Percentiles rank a stretch among this genome's conserved stretches.
Conservation (phyloP, 805 yeast genomes). For the Monosporozyma aerobia region DNA sequence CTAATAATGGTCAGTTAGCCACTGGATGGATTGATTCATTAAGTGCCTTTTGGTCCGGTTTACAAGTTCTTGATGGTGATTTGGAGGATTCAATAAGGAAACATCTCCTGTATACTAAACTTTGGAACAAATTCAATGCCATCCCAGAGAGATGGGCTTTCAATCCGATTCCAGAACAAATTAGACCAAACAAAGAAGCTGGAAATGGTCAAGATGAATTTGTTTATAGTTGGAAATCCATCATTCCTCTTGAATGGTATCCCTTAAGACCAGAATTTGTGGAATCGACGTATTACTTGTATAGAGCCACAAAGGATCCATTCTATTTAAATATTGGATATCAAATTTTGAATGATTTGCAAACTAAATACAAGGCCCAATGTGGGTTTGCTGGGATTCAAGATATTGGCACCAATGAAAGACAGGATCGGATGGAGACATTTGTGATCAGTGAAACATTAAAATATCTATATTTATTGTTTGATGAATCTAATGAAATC, state of each 20-base stretch:
- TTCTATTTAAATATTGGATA: conserved; percentile 70
- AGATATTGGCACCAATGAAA: conserved; percentile 51
- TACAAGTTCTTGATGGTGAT: conserved; percentile 72
- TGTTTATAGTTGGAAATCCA: background rate
- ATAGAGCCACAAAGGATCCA: conserved; percentile 80
- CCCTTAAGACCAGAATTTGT: conserved; percentile 88
- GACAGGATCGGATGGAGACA: conserved; percentile 82
- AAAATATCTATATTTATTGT: conserved; percentile 71
- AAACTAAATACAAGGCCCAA: conserved; percentile 40
- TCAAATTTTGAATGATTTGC: conserved; percentile 47
- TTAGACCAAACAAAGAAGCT: background rate
- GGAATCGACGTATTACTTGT: conserved; percentile 79
- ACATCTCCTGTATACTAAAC: conserved; percentile 56
- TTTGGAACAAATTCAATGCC: conserved; percentile 73
- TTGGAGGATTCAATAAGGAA: conserved; percentile 51
- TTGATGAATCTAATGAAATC: conserved; percentile 59
- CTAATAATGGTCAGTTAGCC: conserved; percentile 39
- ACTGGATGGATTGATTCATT: conserved; percentile 77
- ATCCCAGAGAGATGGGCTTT: conserved; percentile 85
- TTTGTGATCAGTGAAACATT: conserved; percentile 83
- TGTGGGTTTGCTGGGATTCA: conserved; percentile 82
- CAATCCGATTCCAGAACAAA: background rate
- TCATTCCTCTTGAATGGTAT: conserved; percentile 65
- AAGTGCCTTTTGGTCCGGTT: conserved; percentile 83
- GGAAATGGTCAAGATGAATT: background rate